phyloP scores from a whole-genome alignment of 768 basidiomycete genomes.

The Chiua virens region DNA sequence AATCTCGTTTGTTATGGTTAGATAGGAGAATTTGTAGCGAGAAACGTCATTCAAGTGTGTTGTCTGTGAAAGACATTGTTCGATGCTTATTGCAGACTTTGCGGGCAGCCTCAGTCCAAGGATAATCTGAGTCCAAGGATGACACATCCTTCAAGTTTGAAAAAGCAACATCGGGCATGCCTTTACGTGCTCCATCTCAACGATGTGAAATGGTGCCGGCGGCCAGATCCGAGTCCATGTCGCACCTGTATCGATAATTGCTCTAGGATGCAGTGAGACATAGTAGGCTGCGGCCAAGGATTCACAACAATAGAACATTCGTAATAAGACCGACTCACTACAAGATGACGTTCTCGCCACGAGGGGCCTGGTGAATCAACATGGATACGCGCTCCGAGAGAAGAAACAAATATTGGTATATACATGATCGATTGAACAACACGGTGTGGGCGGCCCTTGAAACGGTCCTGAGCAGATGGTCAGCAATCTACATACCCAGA shows the following conservation, averaged over 20 bases:
- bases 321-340: no score
- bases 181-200: constrained; percentile 72
- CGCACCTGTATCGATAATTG: constrained; percentile 51
- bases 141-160: no score
- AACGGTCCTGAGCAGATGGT: neutral
- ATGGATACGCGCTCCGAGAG: neutral
- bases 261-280: constrained; percentile 53
- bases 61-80: constrained; percentile 51
- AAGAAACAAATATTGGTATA: no score
- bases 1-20: neutral
- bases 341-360: no score
- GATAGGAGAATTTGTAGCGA: no score
- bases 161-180: constrained; percentile 68
- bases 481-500: constrained; percentile 1
- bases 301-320: no score
- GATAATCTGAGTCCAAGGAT: constrained; percentile 34
- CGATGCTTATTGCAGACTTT: constrained; percentile 4
- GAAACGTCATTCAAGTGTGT: no score
- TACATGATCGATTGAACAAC: constrained; percentile 20
- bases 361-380: constrained; percentile 57
- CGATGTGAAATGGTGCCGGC: constrained; percentile 78
- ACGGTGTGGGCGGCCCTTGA: constrained; percentile 77
- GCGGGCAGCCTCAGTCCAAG: neutral
- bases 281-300: no score
- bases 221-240: constrained; percentile 49